Evolutionary conservation across 305 asterid genomes (phyloP), one percentile per base, ranked within the genome.

Genomic region (Andrographis paniculata): DNA sequence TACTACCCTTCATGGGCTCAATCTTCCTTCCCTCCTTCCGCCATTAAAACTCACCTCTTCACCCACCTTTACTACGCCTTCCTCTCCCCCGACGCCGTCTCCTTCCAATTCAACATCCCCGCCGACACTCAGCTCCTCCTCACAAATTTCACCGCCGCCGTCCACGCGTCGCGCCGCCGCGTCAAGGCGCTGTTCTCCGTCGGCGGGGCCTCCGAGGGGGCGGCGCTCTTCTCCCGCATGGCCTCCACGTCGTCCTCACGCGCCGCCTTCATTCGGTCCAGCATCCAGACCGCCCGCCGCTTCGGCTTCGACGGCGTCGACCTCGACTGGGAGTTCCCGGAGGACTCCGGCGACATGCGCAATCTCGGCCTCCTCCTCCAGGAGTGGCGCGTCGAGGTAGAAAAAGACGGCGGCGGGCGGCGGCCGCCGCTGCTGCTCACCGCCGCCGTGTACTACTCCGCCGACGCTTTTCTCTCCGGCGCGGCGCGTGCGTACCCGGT

Each of bases 51-150:
- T 0, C 48, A 64, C 27, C 59, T 72, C 2, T 87, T 56, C 75
- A 76, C 94, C 6, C 96, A 87, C 67, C 35, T 83, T 21, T 87
- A 76, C 71, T 87, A 87, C 23, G 86, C 96, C 17, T 87, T 80
- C 45, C 76, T 83, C n/a, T 1, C 47, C 9, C 96, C 96, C 0
- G 65, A 61, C 68, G 17, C 46, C 17, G 17, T 45, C 50, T 77
- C 82, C 1, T 87, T 66, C 58, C 49, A 56, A 24, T 77, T 86
- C 52, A 52, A 61, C 27, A 49, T 86, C 1, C 75, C 70, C 2
- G 17, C 19, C n/a, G 36, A 49, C 20, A 40, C 84, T 0, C 45
- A 52, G 22, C 71, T 77, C 4, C 16, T 20, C 15, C 87, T 87
- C n/a, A 0, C n/a, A 0, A 63, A 67, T 27, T 79, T 87, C 76